Evolutionary conservation across 176 grass and related monocot species (phyloP).

Genomic region (Cymbopogon citratus): DNA sequence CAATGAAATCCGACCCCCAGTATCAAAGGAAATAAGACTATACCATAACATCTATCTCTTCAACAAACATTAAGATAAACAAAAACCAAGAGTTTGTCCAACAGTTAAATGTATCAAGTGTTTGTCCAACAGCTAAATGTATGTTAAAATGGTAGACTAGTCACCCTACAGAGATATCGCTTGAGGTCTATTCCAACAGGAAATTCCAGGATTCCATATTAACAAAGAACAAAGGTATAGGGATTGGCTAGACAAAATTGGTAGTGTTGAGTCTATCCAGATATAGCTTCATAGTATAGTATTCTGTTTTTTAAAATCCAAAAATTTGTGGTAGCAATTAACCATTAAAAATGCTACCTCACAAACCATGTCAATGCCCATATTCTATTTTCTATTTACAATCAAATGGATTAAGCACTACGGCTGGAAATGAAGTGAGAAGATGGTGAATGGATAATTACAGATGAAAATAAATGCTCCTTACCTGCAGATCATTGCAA

Average conservation of each 20-base stretch:
- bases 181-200: not conserved
- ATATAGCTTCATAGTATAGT: not conserved
- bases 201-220: not conserved
- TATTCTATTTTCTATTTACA: not conserved
- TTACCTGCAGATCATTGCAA: slow-evolving; percentile 85
- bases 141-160: not conserved
- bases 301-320: not conserved
- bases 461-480: not conserved
- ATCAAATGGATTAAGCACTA: not conserved
- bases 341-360: not conserved
- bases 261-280: not conserved
- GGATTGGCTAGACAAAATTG: not conserved
- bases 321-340: not conserved
- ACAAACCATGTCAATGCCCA: not conserved
- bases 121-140: not conserved
- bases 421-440: not conserved
- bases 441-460: not conserved
- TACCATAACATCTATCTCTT: not conserved
- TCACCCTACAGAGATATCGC: not conserved
- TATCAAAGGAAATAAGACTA: not conserved
- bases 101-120: not conserved
- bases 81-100: not conserved
- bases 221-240: not conserved
- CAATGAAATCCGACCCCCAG: not conserved
- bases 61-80: slow-evolving; percentile 7